These are phyloP conservation scores for Macrotyloma uniflorum DNA, from an alignment of 306 rosid species.

Conservation along the genomic window DNA sequence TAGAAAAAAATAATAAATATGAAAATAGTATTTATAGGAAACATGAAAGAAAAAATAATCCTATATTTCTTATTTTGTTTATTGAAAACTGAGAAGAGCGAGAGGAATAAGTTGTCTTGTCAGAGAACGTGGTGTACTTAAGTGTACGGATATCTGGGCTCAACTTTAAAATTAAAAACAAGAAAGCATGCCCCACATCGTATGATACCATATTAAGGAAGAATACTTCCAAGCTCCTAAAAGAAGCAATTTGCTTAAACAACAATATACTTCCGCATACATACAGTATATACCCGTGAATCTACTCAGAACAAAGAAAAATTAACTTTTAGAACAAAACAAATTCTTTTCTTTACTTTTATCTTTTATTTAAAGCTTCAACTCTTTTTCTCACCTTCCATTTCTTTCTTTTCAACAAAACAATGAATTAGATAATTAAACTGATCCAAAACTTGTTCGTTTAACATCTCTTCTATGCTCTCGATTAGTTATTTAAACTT, in stretches of 20 bases:
- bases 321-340: too few species aligned
- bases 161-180: neutral
- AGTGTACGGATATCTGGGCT: slow-evolving; percentile 48
- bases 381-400: neutral
- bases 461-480: too few species aligned
- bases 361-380: too few species aligned
- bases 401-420: too few species aligned
- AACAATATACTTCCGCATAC: neutral
- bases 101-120: slow-evolving; percentile 46
- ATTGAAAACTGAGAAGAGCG: neutral
- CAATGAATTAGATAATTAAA: too few species aligned
- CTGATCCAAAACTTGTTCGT: too few species aligned
- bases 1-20: too few species aligned
- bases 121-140: slow-evolving; percentile 60
- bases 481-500: too few species aligned
- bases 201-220: slow-evolving; percentile 18
- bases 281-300: neutral
- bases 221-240: neutral
- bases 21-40: too few species aligned
- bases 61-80: neutral
- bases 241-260: neutral
- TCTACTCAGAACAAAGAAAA: too few species aligned
- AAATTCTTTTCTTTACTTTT: too few species aligned
- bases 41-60: too few species aligned
- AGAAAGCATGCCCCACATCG: neutral